Base-by-base conservation (phyloP, 495 filamentous ascomycete genomes). In the Pseudevernia furfuracea region DNA sequence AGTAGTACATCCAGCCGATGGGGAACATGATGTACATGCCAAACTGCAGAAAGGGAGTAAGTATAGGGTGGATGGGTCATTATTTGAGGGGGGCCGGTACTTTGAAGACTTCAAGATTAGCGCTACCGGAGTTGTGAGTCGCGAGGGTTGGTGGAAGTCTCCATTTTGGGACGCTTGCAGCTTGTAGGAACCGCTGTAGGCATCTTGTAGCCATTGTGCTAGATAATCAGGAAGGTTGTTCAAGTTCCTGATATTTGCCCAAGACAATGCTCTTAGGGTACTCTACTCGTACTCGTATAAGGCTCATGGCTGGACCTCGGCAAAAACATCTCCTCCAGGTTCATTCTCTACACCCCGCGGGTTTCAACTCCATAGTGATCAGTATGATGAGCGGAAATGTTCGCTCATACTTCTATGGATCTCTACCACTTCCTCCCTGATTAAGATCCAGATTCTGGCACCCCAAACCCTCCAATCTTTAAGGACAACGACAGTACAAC, bases 1-100 rank as follows among this genome's bases (percentile, higher is more conserved):
- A 98, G 79, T 98, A 98, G 81, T 96, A 98, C 94, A 98, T 98
- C 80, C 94, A 90, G 66, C 89, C 92, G 70, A 98, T 97, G 30
- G 94, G 94, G 78, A 98, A 97, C 81, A 97, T 86, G 77, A 98
- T 88, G 79, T 97, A 98, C 82, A 93, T 89, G 78, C 92, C 91
- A 78, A 97, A 97, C 92, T 97, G 65, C 12, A 4, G 12, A 9
- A 4, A 12, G 1, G 23, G 12, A 9, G n/a, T 49, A 2, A 49
- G 46, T 28, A 4, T 25, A 3, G 7, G 21, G 19, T 12, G 25
- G 25, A 44, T 2, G 25, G 12, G 10, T 15, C 37, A 48, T 46
- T 34, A 9, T 23, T 55, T 48, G 52, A 64, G 69, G 56, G 48
- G 17, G 58, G 36, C 62, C 43, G 15, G 68, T 80, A 96, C 94